Evolutionary conservation across 192 early-diverging fungal genomes (phyloP), one percentile per base, ranked within the genome.

Genomic region (Endogone sp.): DNA sequence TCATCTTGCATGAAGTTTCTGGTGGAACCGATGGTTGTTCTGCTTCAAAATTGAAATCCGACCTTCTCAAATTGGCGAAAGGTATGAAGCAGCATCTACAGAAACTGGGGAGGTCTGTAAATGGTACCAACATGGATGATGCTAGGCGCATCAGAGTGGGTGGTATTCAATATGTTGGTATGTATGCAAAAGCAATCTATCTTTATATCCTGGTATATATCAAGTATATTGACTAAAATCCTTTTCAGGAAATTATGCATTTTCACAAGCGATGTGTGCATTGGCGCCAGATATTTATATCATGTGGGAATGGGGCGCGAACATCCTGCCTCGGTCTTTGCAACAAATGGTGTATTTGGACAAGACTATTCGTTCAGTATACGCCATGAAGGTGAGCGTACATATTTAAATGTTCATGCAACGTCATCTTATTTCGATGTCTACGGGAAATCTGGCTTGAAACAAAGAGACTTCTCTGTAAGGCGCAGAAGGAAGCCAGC

Each of bases 1-100:
- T 62, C 27, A 27, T 62, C 29, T 30, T 62, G 3, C 11, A 29
- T 21, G 60, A 62, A 22, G 60, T 62, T 21, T 62, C 60, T 27
- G 60, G 60, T 13, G 4, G 60, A 3, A 62, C 60, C 3, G 60
- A 62, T 2, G 60, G 60, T 4, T 27, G 3, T 62, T 62, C 60
- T 27, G 29, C 26, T 29, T 29, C 26, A 30, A 62, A 62, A 30
- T 27, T 3, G 10, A 30, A 62, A 62, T 27, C 27, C 60, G 60
- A 62, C 29, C 20, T 62, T 29, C 29, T 62, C 26, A 62, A 62
- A 62, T 62, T 62, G 29, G 60, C 60, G 60, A 62, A 62, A 27
- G 60, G 60, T 29, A 62, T 62, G 60, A 62, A 21, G 60, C 2
- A 30, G 26, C 60, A 62, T 62, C 60, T 62, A 27, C 26, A 29